Evolutionary conservation across 179 eudicot species (phyloP).

Genomic region (Spergularia azorica): DNA sequence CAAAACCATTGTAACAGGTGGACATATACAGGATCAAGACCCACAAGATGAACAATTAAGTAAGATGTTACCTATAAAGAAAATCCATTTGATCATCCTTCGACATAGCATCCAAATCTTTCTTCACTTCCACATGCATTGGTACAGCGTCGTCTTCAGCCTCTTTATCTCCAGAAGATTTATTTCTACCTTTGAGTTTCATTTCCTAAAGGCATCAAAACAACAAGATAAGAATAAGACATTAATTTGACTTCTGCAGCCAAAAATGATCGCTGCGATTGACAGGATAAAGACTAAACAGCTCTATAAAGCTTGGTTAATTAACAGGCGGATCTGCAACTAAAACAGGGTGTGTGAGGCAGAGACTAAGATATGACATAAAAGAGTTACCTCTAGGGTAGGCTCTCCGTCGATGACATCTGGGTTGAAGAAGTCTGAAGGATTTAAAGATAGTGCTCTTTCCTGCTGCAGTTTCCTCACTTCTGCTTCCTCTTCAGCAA

Average conservation of each 20-base stretch:
- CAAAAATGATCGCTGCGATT: neutral
- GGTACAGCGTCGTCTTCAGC: conserved; percentile 42
- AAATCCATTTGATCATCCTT: conserved; percentile 93
- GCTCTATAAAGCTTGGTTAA: neutral
- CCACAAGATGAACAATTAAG: neutral
- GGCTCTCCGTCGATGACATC: conserved; percentile 73
- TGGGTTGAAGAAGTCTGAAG: conserved; percentile 67
- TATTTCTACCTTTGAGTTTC: conserved; percentile 47
- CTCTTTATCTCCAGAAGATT: conserved; percentile 40
- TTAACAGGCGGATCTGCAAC: neutral
- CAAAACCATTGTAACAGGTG: neutral
- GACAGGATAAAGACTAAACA: neutral
- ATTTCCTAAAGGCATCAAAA: conserved; percentile 43
- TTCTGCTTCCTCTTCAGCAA: conserved; percentile 73
- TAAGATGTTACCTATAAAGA: conserved; percentile 57
- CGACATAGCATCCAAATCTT: conserved; percentile 78
- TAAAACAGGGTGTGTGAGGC: neutral
- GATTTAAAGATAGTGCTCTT: conserved; percentile 45
- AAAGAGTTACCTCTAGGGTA: conserved; percentile 61
- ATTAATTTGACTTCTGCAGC: neutral
- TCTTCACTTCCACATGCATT: conserved; percentile 65
- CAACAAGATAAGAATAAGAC: neutral
- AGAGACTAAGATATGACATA: neutral
- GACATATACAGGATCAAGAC: neutral
- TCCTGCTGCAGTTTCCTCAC: conserved; percentile 61